Conservation (phyloP, 441 rosid species). For the Jatropha podagrica region DNA sequence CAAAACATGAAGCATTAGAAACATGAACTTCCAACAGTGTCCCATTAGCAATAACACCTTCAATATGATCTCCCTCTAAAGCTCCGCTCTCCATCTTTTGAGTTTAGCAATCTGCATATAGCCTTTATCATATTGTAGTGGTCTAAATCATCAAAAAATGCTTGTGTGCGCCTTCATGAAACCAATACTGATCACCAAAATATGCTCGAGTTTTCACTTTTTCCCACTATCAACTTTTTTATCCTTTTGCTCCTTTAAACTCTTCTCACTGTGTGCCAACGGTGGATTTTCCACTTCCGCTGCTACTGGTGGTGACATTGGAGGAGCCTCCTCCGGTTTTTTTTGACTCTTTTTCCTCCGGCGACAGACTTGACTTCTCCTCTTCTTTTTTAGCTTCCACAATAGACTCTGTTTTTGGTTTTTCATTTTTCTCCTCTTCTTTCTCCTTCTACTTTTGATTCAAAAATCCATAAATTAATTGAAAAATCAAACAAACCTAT, state of each 20-base stretch:
- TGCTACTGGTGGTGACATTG: slow-evolving; percentile 22
- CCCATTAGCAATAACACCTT: slow-evolving; percentile 28
- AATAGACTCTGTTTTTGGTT: slow-evolving; percentile 20
- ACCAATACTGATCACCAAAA: too few relatives aligned
- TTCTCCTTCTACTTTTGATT: slow-evolving; percentile 19
- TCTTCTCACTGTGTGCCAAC: slow-evolving; percentile 45
- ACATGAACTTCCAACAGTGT: slow-evolving; percentile 44
- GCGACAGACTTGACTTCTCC: slow-evolving; percentile 27
- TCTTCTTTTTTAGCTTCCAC: slow-evolving; percentile 37
- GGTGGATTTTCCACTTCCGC: slow-evolving; percentile 47
- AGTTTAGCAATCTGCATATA: neutral
- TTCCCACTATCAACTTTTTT: slow-evolving; percentile 21
- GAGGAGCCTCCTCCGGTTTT: slow-evolving; percentile 31
- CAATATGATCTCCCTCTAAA: slow-evolving; percentile 23
- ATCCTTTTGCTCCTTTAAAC: slow-evolving; percentile 14
- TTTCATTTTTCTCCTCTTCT: slow-evolving; percentile 39
- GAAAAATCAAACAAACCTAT: too few relatives aligned
- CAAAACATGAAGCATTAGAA: slow-evolving; percentile 30
- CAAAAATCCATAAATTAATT: neutral
- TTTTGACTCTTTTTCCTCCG: slow-evolving; percentile 10
- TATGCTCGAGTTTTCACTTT: neutral
- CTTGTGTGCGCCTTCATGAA: too few relatives aligned
- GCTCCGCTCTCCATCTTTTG: slow-evolving; percentile 8
- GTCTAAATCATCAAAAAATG: too few relatives aligned
- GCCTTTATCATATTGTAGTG: too few relatives aligned